Evolutionary conservation across 805 yeast species (phyloP).

Genomic region (Kodamaea hsintzibuensis): DNA sequence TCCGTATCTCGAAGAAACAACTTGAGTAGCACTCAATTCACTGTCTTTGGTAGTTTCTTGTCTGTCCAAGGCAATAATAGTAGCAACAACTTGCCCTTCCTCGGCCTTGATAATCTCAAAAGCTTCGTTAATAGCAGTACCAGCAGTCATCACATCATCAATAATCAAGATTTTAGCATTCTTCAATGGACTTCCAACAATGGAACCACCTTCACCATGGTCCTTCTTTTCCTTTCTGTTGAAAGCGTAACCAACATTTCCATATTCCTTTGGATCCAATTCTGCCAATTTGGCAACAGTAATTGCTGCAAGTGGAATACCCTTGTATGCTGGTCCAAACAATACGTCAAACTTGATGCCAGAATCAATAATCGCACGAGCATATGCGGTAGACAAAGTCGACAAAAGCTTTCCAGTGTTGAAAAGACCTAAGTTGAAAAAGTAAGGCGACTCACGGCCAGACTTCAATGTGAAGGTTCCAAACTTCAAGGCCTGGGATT

Average conservation of each 20-base stretch:
- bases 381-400: slow-evolving; percentile 85
- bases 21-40: slow-evolving; percentile 75
- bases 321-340: slow-evolving; percentile 98
- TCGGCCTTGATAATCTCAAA: slow-evolving; percentile 71
- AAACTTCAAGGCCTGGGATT: slow-evolving; percentile 78
- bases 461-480: slow-evolving; percentile 89
- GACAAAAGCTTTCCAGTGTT: slow-evolving; percentile 75
- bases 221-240: slow-evolving; percentile 96
- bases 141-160: slow-evolving; percentile 98
- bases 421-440: slow-evolving; percentile 92
- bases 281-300: slow-evolving; percentile 92
- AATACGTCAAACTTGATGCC: slow-evolving; percentile 85
- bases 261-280: slow-evolving; percentile 77
- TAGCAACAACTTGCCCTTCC: slow-evolving; percentile 75
- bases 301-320: slow-evolving; percentile 92
- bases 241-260: slow-evolving; percentile 81
- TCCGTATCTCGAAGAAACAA: slow-evolving; percentile 66
- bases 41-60: slow-evolving; percentile 81
- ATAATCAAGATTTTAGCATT: slow-evolving; percentile 79
- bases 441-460: slow-evolving; percentile 94
- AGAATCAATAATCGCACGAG: slow-evolving; percentile 78
- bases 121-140: slow-evolving; percentile 96
- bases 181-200: slow-evolving; percentile 79
- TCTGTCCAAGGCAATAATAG: slow-evolving; percentile 91
- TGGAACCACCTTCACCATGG: slow-evolving; percentile 97